Conservation (phyloP, 2,329 filamentous ascomycete species). For the Gaeumannomyces sp. region DNA sequence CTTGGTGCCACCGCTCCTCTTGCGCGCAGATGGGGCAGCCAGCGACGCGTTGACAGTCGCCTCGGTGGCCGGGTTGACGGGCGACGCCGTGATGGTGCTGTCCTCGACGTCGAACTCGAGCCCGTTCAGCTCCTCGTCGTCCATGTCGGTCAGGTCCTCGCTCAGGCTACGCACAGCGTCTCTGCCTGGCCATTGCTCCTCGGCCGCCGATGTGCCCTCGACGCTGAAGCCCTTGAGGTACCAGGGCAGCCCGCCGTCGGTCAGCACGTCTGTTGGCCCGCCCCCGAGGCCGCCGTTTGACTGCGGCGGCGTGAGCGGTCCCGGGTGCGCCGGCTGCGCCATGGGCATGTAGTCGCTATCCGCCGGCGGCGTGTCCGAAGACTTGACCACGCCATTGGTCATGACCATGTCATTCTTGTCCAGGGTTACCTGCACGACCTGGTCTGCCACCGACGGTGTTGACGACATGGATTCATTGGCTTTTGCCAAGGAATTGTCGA, state of each 20-base stretch:
- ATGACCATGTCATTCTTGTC: constrained; percentile 21
- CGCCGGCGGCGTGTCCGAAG: constrained; percentile 40
- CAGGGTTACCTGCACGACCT: constrained; percentile 19
- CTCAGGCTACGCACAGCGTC: constrained; percentile 64
- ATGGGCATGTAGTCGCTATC: constrained; percentile 38
- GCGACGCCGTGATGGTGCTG: constrained; percentile 36
- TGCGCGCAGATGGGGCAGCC: constrained; percentile 11
- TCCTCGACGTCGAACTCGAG: constrained; percentile 51
- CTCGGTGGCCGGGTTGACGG: constrained; percentile 13
- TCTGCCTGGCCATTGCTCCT: constrained; percentile 64
- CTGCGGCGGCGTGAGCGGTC: constrained; percentile 60
- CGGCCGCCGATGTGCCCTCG: constrained; percentile 70
- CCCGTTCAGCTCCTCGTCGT: constrained; percentile 81
- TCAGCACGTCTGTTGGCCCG: constrained; percentile 45
- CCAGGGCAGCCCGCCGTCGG: constrained; percentile 78
- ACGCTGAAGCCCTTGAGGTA: constrained; percentile 79
- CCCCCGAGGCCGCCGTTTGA: constrained; percentile 51
- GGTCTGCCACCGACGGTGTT: constrained; percentile 22
- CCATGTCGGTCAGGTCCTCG: constrained; percentile 85
- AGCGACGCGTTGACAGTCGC: background rate
- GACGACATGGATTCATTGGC: constrained; percentile 25
- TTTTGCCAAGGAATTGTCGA: constrained; percentile 14
- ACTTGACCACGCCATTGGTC: constrained; percentile 23
- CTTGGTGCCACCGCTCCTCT: constrained; percentile 16
- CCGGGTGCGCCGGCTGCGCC: constrained; percentile 26